Base-by-base conservation (phyloP, 495 filamentous ascomycete species). In the Lasiosphaeria hispida region DNA sequence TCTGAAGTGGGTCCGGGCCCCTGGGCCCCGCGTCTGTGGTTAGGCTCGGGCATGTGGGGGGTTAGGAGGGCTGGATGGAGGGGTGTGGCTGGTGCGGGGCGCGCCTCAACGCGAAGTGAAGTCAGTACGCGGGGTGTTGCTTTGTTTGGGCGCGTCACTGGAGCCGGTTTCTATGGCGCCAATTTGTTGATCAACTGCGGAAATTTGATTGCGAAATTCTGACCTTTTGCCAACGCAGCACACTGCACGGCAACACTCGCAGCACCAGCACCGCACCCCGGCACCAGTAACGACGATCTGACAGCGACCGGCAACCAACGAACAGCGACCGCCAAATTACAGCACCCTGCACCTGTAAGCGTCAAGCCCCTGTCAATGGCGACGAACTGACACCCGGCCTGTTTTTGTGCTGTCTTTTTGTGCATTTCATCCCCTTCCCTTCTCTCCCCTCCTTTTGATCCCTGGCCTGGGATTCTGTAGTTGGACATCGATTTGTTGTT, bases 141-240 rank as follows among this genome's bases (percentile, higher is more conserved):
- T 53, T 54, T 64, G 57, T 58, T 64, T 60, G 57, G 57, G 38
- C 63, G 60, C 56, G 66, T 66, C 59, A 51, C 58, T 52, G 42
- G 33, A 42, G 54, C 23, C 60, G 14, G 43, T 56, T 57, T 45
- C 53, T 34, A 33, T 42, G 59, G 53, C 59, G 45, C 44, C 59
- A 58, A 49, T 44, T 63, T 68, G 63, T 66, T 69, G 63, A 66
- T 58, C 58, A 59, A 62, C 61, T 55, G 30, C 48, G 42, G 62
- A 66, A 65, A 66, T 65, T 65, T 64, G 62, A 60, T 44, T 58
- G 58, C 55, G 52, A 52, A 51, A 47, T 58, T 52, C 50, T 50
- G 30, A 48, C 35, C 40, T 55, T 39, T 47, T 38, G 14, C 48
- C 36, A 56, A 50, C 53, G 19, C 50, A 43, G 30, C 35, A 18